phyloP scores from a whole-genome alignment of 306 rosid genomes.

The Trifolium dubium region DNA sequence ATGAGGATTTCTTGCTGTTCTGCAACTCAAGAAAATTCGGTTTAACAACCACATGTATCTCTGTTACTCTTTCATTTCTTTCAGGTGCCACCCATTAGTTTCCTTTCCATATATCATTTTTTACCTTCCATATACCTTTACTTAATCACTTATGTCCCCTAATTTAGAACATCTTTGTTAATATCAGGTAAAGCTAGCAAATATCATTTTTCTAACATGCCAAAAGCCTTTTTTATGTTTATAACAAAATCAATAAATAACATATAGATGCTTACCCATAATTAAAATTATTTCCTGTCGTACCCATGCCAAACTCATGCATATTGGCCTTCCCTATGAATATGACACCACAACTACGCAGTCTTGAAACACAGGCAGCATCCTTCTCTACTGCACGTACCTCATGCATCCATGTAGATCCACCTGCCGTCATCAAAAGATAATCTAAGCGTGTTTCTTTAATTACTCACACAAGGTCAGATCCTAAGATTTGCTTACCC shows the following conservation, averaged over 20 bases:
- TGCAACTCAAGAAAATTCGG: slow-evolving; percentile 51
- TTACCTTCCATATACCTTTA: slow-evolving; percentile 29
- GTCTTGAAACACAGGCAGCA: slow-evolving; percentile 68
- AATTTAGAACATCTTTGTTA: neutral
- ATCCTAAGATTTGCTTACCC: slow-evolving; percentile 54
- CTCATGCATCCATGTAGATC: slow-evolving; percentile 93
- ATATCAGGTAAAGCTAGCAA: slow-evolving; percentile 28
- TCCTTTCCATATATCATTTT: neutral
- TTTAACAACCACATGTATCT: slow-evolving; percentile 19
- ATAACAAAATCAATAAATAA: slow-evolving; percentile 28
- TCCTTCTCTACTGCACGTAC: slow-evolving; percentile 72
- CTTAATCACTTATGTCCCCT: slow-evolving; percentile 18
- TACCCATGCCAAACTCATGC: slow-evolving; percentile 98
- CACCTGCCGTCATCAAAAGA: slow-evolving; percentile 62
- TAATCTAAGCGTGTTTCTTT: slow-evolving; percentile 8
- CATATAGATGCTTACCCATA: slow-evolving; percentile 66
- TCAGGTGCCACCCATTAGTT: neutral
- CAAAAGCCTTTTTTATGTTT: slow-evolving; percentile 26
- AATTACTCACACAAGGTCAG: slow-evolving; percentile 18
- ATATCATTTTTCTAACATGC: slow-evolving; percentile 12
- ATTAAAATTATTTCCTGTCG: slow-evolving; percentile 95
- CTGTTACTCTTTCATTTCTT: slow-evolving; percentile 6
- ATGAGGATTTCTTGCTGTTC: slow-evolving; percentile 96
- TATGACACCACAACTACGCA: slow-evolving; percentile 89
- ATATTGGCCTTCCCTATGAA: slow-evolving; percentile 92